These are phyloP conservation scores for Trichophyton equinum DNA, from an alignment of 2,329 filamentous ascomycete species.

Conservation along the genomic window DNA sequence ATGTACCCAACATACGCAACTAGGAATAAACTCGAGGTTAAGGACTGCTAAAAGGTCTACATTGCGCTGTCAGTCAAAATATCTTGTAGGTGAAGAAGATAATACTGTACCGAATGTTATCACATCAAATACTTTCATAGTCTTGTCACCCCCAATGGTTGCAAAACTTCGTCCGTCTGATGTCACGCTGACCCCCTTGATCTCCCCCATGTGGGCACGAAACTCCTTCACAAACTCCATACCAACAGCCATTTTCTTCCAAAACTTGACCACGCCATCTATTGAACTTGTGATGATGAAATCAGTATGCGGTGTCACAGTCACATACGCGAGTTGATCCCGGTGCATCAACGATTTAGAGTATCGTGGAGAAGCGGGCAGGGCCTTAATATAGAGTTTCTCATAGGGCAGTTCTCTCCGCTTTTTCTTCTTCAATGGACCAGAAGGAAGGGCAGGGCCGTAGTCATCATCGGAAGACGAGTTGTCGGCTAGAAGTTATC, in stretches of 20 bases:
- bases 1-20: conserved; percentile 85
- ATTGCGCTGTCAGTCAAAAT: neutral
- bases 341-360: conserved; percentile 98
- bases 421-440: conserved; percentile 70
- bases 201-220: conserved; percentile 74
- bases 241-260: conserved; percentile 85
- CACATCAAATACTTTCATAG: conserved; percentile 46
- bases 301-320: conserved; percentile 79
- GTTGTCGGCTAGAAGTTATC: conserved; percentile 28
- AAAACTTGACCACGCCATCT: conserved; percentile 97
- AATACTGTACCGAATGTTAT: conserved; percentile 57
- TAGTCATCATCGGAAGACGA: conserved; percentile 83
- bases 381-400: conserved; percentile 82
- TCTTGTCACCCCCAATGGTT: conserved; percentile 54
- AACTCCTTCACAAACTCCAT: conserved; percentile 99
- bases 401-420: conserved; percentile 82
- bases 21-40: conserved; percentile 60
- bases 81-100: neutral
- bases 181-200: conserved; percentile 72
- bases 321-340: conserved; percentile 79
- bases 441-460: conserved; percentile 76
- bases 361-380: conserved; percentile 71
- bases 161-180: conserved; percentile 88
- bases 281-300: conserved; percentile 89
- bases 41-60: conserved; percentile 69